These are phyloP conservation scores for Yamadazyma sp. DNA, from an alignment of 1,139 yeast species.

Conservation along the genomic window DNA sequence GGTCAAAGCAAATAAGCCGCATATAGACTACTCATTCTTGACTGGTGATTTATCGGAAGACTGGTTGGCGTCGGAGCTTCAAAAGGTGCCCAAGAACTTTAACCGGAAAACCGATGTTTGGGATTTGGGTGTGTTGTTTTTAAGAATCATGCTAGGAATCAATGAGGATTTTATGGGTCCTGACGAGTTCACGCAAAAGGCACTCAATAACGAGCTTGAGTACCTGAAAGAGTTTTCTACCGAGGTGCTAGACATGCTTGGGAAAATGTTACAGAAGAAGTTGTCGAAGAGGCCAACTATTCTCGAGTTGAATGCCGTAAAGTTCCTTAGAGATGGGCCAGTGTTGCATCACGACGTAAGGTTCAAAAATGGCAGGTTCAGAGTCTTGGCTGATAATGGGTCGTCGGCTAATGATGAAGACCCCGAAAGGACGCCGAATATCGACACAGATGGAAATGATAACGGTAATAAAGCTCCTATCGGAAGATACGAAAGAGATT, in stretches of 20 bases:
- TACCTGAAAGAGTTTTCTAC: conserved; percentile 31
- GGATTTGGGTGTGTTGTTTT: conserved; percentile 81
- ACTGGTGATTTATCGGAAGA: conserved; percentile 23
- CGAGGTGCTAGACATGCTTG: conserved; percentile 61
- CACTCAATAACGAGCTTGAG: conserved; percentile 37
- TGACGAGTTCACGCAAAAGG: conserved; percentile 53
- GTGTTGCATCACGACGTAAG: conserved; percentile 19
- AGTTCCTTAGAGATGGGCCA: conserved; percentile 73
- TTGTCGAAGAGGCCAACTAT: conserved; percentile 78
- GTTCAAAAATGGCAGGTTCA: conserved; percentile 14
- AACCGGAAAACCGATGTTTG: conserved; percentile 88
- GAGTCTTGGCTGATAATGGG: not conserved
- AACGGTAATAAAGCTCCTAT: conserved; percentile 14
- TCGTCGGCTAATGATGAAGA: not conserved
- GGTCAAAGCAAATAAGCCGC: conserved; percentile 21
- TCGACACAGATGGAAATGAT: not conserved
- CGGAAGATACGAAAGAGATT: conserved; percentile 58
- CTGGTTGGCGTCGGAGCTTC: conserved; percentile 83
- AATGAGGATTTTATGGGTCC: conserved; percentile 56
- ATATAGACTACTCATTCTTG: conserved; percentile 13
- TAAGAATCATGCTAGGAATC: conserved; percentile 67
- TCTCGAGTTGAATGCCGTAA: conserved; percentile 77
- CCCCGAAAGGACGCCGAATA: not conserved
- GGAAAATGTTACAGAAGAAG: conserved; percentile 62
- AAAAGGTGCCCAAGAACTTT: conserved; percentile 39